phyloP scores from a whole-genome alignment of 192 early-diverging fungal genomes.

The Coemansia sp. region DNA sequence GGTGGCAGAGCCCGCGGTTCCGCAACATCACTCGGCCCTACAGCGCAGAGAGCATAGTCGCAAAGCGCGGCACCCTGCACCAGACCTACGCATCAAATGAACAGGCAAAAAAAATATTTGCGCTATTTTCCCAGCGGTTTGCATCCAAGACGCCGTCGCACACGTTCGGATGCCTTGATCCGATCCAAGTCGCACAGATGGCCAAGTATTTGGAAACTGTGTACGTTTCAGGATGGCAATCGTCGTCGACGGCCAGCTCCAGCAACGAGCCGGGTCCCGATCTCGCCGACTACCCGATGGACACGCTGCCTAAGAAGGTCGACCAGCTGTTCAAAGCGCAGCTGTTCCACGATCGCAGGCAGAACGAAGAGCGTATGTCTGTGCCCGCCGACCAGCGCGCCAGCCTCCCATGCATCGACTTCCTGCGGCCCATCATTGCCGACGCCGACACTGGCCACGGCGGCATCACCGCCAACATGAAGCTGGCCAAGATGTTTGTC shows the following conservation, averaged over 20 bases:
- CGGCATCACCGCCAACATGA: conserved; percentile 97
- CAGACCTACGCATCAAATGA: conserved; percentile 76
- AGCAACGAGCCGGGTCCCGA: conserved; percentile 97
- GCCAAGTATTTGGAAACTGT: conserved; percentile 95
- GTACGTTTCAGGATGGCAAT: conserved; percentile 98
- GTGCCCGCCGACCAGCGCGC: conserved; percentile 67
- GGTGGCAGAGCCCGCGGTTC: conserved; percentile 89
- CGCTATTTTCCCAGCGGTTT: conserved; percentile 75
- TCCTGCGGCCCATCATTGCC: conserved; percentile 92
- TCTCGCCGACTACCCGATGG: conserved; percentile 98
- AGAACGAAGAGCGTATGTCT: conserved; percentile 84
- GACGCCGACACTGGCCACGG: conserved; percentile 98
- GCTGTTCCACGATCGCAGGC: conserved; percentile 95
- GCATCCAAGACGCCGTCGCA: conserved; percentile 76
- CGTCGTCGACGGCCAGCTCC: conserved; percentile 90
- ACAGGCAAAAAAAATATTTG: conserved; percentile 94
- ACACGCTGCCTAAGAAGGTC: conserved; percentile 97
- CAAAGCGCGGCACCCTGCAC: conserved; percentile 82
- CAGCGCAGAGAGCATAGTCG: conserved; percentile 77
- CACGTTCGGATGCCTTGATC: conserved; percentile 94
- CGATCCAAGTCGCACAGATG: conserved; percentile 95
- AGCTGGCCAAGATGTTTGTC: conserved; percentile 96
- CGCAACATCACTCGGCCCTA: conserved; percentile 81
- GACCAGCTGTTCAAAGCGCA: conserved; percentile 98
- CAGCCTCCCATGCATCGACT: conserved; percentile 76